These are phyloP conservation scores for Cladosporium sp. DNA, from an alignment of 2,329 filamentous ascomycete genomes.

Conservation along the genomic window DNA sequence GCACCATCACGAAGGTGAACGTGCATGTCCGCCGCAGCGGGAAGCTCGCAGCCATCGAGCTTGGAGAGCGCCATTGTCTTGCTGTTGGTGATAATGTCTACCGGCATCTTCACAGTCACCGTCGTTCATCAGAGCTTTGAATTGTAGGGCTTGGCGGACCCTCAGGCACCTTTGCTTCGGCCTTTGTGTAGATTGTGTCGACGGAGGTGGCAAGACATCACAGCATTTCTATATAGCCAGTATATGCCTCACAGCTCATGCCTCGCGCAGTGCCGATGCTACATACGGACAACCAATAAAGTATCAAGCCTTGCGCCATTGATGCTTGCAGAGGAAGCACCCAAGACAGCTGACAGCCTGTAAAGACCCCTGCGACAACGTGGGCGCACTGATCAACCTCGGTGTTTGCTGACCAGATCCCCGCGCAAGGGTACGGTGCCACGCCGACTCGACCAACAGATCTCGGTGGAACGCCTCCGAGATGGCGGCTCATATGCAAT, in stretches of 20 bases:
- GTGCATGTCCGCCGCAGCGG: slow-evolving; percentile 48
- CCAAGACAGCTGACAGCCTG: slow-evolving; percentile 2
- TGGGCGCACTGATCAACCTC: background rate
- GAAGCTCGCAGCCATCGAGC: slow-evolving; percentile 42
- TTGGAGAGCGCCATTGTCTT: slow-evolving; percentile 31
- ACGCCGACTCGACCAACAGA: background rate
- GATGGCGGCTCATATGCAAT: background rate
- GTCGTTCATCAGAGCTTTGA: background rate
- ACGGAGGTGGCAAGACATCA: no score
- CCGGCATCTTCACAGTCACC: background rate
- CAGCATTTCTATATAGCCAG: background rate
- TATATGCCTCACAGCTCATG: no score
- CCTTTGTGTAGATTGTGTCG: background rate
- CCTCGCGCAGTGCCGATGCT: background rate
- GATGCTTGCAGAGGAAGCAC: background rate
- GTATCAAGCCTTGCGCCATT: background rate
- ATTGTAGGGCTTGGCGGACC: background rate
- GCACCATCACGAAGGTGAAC: slow-evolving; percentile 51
- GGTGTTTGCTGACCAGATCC: slow-evolving; percentile 7
- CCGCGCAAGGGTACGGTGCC: background rate
- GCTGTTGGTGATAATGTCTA: slow-evolving; percentile 1
- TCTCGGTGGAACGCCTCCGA: background rate
- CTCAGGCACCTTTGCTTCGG: slow-evolving; percentile 1
- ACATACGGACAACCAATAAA: background rate
- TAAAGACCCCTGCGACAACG: background rate